Conservation (phyloP, 306 rosid genomes). For the Fragaria ananassa region DNA sequence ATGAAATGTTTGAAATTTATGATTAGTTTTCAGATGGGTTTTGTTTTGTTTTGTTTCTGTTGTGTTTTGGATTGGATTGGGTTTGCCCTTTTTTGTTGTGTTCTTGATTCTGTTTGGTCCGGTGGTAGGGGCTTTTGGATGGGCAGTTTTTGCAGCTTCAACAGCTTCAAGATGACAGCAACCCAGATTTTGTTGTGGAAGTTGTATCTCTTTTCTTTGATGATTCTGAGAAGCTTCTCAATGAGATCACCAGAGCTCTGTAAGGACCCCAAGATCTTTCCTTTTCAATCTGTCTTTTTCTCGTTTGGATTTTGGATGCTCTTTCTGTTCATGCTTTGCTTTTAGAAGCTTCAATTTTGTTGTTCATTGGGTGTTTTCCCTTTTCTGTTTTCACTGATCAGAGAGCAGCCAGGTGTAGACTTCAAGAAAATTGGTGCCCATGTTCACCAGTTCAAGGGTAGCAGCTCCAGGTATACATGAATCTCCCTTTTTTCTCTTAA, state of each 20-base stretch:
- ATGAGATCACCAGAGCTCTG: conserved; percentile 78
- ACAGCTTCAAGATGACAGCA: conserved; percentile 96
- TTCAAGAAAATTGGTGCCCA: conserved; percentile 88
- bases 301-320: not conserved
- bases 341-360: conserved; percentile 15
- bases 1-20: not conserved
- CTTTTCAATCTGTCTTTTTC: not conserved
- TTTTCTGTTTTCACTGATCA: conserved; percentile 27
- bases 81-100: conserved; percentile 20
- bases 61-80: not conserved
- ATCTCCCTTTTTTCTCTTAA: not conserved
- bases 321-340: not conserved
- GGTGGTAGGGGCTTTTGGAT: conserved; percentile 63
- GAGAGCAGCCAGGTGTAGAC: conserved; percentile 70
- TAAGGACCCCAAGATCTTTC: conserved; percentile 34
- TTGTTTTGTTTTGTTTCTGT: not conserved
- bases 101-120: conserved; percentile 15
- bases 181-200: conserved; percentile 92
- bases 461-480: conserved; percentile 80
- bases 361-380: conserved; percentile 12
- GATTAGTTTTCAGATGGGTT: conserved; percentile 19
- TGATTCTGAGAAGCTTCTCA: conserved; percentile 94
- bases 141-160: conserved; percentile 86
- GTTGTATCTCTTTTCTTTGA: conserved; percentile 92
- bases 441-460: conserved; percentile 96